These are phyloP conservation scores for Kokia cookei DNA, from an alignment of 441 rosid genomes.

Conservation along the genomic window DNA sequence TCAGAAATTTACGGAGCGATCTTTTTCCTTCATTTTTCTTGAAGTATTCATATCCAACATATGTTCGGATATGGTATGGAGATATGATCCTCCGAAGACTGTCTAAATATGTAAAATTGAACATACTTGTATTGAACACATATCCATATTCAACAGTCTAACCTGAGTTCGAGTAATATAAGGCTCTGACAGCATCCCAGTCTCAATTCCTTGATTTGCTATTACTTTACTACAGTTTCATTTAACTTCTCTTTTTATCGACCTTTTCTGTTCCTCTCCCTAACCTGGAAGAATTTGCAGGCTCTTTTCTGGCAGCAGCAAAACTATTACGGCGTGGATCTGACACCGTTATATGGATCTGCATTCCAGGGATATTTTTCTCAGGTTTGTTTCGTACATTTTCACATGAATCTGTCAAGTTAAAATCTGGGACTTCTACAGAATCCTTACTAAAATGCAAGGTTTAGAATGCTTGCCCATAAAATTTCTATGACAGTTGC, in stretches of 20 bases:
- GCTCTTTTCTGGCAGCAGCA: slow-evolving; percentile 97
- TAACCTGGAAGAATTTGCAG: slow-evolving; percentile 25
- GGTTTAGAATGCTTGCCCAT: neutral
- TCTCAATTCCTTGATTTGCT: neutral
- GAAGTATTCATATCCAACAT: neutral
- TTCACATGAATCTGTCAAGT: neutral
- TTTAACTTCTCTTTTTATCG: neutral
- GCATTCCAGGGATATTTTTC: slow-evolving; percentile 92
- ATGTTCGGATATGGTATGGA: neutral
- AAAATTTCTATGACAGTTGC: neutral
- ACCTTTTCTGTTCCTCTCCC: neutral
- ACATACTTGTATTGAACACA: too few relatives aligned
- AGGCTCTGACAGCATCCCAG: neutral
- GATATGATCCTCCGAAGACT: neutral
- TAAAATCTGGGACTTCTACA: neutral
- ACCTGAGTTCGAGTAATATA: neutral
- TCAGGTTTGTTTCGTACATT: slow-evolving; percentile 43
- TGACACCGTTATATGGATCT: slow-evolving; percentile 67
- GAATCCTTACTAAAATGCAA: neutral
- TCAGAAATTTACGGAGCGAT: neutral
- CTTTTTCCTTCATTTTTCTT: neutral
- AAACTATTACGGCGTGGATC: slow-evolving; percentile 80
- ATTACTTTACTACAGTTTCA: neutral
- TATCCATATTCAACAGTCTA: neutral
- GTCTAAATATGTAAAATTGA: neutral